Conservation (phyloP, 1,284 basidiomycete genomes). For the Ganoderma lucidum region DNA sequence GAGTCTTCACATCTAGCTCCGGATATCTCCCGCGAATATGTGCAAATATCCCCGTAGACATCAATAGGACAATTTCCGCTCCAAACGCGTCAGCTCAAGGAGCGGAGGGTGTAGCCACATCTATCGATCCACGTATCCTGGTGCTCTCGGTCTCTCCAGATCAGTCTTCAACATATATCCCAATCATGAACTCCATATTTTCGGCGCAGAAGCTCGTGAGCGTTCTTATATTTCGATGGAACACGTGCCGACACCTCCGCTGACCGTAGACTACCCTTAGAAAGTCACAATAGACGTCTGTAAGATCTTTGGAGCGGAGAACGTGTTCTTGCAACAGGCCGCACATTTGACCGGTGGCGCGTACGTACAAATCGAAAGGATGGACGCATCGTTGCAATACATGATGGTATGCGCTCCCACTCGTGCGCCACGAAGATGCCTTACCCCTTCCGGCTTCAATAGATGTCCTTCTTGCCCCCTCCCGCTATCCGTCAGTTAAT, state of each 20-base stretch:
- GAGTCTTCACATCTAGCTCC: slow-evolving; percentile 41
- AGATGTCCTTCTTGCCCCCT: slow-evolving; percentile 94
- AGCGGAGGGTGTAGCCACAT: slow-evolving; percentile 50
- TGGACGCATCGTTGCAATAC: slow-evolving; percentile 88
- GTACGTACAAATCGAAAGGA: slow-evolving; percentile 86
- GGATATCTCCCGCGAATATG: slow-evolving; percentile 14
- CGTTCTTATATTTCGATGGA: slow-evolving; percentile 44
- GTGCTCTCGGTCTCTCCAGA: slow-evolving; percentile 94
- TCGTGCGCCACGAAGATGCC: not conserved
- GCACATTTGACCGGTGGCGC: slow-evolving; percentile 94
- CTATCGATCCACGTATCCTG: slow-evolving; percentile 86
- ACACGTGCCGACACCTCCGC: not conserved
- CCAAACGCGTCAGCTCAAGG: slow-evolving; percentile 45
- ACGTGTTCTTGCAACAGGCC: slow-evolving; percentile 98
- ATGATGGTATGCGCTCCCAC: slow-evolving; percentile 64
- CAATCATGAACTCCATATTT: slow-evolving; percentile 99
- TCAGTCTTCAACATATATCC: slow-evolving; percentile 89
- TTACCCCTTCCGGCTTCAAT: not conserved
- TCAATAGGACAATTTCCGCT: slow-evolving; percentile 75
- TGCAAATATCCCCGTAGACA: slow-evolving; percentile 60
- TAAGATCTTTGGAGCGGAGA: slow-evolving; percentile 89
- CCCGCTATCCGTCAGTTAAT: slow-evolving; percentile 81
- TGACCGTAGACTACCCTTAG: slow-evolving; percentile 49
- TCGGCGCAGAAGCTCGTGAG: slow-evolving; percentile 92
- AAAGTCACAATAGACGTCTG: slow-evolving; percentile 97